Evolutionary conservation across 768 basidiomycete genomes (phyloP), one percentile per base, ranked within the genome.

Genomic region (Tylopilus vinaceipallidus): DNA sequence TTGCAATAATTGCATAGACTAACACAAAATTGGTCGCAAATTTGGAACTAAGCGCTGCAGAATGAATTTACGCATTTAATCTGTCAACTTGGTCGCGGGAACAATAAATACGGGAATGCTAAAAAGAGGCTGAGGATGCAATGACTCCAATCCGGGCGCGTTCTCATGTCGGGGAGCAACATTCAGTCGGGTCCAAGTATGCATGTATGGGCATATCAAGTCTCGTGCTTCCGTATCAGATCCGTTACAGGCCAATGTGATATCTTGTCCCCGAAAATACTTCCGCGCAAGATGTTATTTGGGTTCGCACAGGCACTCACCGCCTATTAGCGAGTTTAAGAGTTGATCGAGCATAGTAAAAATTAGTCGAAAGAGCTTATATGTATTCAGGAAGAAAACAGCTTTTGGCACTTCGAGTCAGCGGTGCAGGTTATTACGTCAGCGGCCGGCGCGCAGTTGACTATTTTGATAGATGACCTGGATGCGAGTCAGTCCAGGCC

Each of bases 391-490:
- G n/a, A n/a, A n/a, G n/a, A n/a, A n/a, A n/a, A n/a, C n/a, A n/a
- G n/a, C n/a, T n/a, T n/a, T n/a, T n/a, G n/a, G n/a, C n/a, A n/a
- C n/a, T n/a, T n/a, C n/a, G n/a, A n/a, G n/a, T n/a, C n/a, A n/a
- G 20, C n/a, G 17, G 14, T 27, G 17, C 16, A 1, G 26, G 10
- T 9, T 35, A 59, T 65, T 67, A 65, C 47, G 48, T 65, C 60
- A 65, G 62, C 65, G 1, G 0, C 1, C 3, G 20, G 17, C 2
- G 9, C 35, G 40, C 33, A 42, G 41, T 29, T 34, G 27, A 1
- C 29, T 45, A 41, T 44, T 50, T 42, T 29, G 17, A 32, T 54
- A 51, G 3, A 67, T 67, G 66, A 56, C 63, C 40, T 56, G 49
- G 53, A 17, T 49, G 23, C 58, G 55, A 56, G 63, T 55, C 52